These are phyloP conservation scores for Neurospora hispaniola DNA, from an alignment of 495 filamentous ascomycete species.

Conservation along the genomic window DNA sequence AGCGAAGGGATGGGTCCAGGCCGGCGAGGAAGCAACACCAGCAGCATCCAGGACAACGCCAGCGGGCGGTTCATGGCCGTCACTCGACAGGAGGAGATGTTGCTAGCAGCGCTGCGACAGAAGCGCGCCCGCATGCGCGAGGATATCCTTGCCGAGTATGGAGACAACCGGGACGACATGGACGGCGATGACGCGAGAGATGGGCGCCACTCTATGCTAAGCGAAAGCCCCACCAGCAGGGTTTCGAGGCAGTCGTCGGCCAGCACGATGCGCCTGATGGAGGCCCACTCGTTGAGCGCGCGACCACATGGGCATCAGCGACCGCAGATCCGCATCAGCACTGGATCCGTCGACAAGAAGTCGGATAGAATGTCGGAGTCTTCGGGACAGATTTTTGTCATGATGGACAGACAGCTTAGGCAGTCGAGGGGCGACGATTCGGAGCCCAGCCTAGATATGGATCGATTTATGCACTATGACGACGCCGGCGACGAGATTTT, in stretches of 20 bases:
- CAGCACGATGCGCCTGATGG: slow-evolving; percentile 19
- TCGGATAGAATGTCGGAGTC: neutral
- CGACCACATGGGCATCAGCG: slow-evolving; percentile 13
- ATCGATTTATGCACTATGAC: slow-evolving; percentile 29
- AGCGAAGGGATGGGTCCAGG: slow-evolving; percentile 3
- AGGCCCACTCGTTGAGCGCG: slow-evolving; percentile 7
- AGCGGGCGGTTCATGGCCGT: slow-evolving; percentile 71
- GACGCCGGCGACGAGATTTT: slow-evolving; percentile 17
- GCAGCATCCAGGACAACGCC: slow-evolving; percentile 19
- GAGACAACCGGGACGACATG: slow-evolving; percentile 14
- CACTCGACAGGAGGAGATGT: slow-evolving; percentile 72
- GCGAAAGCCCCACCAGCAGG: slow-evolving; percentile 13
- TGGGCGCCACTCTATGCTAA: slow-evolving; percentile 9
- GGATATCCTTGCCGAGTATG: slow-evolving; percentile 52
- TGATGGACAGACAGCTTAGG: slow-evolving; percentile 10
- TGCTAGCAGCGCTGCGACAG: slow-evolving; percentile 69
- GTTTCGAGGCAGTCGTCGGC: slow-evolving; percentile 21
- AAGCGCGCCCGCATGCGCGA: slow-evolving; percentile 70
- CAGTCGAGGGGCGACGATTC: slow-evolving; percentile 16
- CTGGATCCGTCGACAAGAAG: neutral
- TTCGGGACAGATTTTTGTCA: slow-evolving; percentile 20
- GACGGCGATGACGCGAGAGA: slow-evolving; percentile 7
- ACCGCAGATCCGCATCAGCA: slow-evolving; percentile 1
- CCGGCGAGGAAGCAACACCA: slow-evolving; percentile 14
- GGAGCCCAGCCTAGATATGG: slow-evolving; percentile 29